Evolutionary conservation across 306 rosid genomes (phyloP), one percentile per base, ranked within the genome.

Genomic region (Prunus davidiana): DNA sequence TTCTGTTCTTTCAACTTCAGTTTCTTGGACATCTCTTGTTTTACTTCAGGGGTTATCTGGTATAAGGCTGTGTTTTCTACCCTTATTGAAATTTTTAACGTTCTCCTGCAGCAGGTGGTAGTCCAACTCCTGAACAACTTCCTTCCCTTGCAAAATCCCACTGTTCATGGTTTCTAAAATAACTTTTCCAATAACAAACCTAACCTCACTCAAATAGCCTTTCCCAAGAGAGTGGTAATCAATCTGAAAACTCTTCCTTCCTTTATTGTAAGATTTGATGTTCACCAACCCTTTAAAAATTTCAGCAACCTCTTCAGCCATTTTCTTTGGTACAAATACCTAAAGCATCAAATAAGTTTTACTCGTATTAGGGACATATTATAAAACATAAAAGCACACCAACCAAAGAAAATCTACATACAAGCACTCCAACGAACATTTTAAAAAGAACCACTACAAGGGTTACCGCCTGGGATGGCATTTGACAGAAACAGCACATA

Each of bases 171-270:
- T 95, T 71, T 92, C 91, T 61, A 92, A 85, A 74, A 95, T 74
- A 79, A 95, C 75, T 81, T 87, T 87, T 32, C 97, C 96, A 15
- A 95, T 62, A 78, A 95, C 92, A 89, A 83, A 90, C 80, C 91
- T 72, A 67, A 79, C 79, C 91, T 92, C 99, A 1, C 73, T 52
- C 73, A 83, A 58, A 72, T 32, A 11, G 14, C 97, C 97, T 74
- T 30, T 82, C 73, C 87, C 79, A 72, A 89, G 91, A 82, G 34
- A 51, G 20, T 14, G 43, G 80, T 91, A 87, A 77, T 95, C 83
- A 82, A 95, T 82, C 69, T 83, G 79, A 47, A 77, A 87, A 84
- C 67, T 66, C 80, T 72, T 28, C 77, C 90, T 86, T 80, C 51
- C 43, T 52, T 76, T 69, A 80, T 80, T 86, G 80, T 81, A 84